Conservation (phyloP, 495 filamentous ascomycete genomes). For the Hypoxylon perforatum region DNA sequence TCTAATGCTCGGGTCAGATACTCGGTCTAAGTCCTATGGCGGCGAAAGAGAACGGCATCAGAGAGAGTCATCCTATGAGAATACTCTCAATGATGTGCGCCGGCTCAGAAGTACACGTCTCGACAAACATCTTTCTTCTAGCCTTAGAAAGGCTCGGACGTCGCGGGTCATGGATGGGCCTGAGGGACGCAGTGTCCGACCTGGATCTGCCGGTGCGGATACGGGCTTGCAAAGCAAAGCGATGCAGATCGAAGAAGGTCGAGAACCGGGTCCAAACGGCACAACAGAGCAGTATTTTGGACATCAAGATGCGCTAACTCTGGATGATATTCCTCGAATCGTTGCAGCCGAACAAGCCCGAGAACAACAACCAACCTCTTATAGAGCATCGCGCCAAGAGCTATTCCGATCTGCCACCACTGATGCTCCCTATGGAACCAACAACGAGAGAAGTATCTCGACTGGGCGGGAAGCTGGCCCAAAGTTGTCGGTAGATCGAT, state of each 20-base stretch:
- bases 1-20: constrained; percentile 66
- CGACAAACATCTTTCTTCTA: constrained; percentile 91
- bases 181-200: constrained; percentile 78
- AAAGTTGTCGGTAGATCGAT: constrained; percentile 56
- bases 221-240: constrained; percentile 66
- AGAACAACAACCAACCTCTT: constrained; percentile 81
- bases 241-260: constrained; percentile 87
- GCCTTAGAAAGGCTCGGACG: constrained; percentile 86
- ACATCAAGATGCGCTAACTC: constrained; percentile 87
- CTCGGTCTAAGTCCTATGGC: constrained; percentile 78
- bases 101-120: constrained; percentile 90
- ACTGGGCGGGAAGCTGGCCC: constrained; percentile 67
- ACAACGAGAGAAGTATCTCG: constrained; percentile 83
- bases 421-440: constrained; percentile 74
- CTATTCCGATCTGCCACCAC: constrained; percentile 72
- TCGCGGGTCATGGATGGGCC: constrained; percentile 94
- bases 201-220: constrained; percentile 81
- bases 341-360: constrained; percentile 94
- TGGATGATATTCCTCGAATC: constrained; percentile 98
- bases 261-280: constrained; percentile 76
- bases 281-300: constrained; percentile 83
- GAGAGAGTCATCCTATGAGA: constrained; percentile 86
- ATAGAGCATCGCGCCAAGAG: constrained; percentile 77
- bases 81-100: constrained; percentile 94
- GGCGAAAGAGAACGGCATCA: constrained; percentile 66